Evolutionary conservation across 495 filamentous ascomycete genomes (phyloP), one percentile per base, ranked within the genome.

Genomic region (Penicillium roqueforti): DNA sequence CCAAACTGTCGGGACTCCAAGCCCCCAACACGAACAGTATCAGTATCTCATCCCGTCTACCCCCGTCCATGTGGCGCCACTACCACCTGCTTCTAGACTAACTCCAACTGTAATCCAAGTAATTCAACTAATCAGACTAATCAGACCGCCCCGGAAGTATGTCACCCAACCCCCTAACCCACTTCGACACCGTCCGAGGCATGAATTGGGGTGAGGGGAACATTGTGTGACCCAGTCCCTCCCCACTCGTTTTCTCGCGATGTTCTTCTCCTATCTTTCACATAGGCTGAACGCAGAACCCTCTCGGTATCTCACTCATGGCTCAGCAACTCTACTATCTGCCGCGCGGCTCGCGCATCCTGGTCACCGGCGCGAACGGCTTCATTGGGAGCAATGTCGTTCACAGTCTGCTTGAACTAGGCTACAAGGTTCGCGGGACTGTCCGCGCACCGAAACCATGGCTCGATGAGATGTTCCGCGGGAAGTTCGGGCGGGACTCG

Each of bases 301-400:
- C 18, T 13, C 32, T 29, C n/a, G 10, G 11, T 47, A 47, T 47
- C 19, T n/a, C n/a, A 22, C 10, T 4, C 28, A 32, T 34, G 28
- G n/a, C 44, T 31, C 19, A 47, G 4, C 28, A 32, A 29, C 18
- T 22, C 28, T 47, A 47, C 44, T 34, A 10, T 47, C 18, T 47
- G 22, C 46, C 46, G 3, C 32, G 14, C 1, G 62, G 60, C 22
- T 54, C 60, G 0, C 25, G 42, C 8, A 43, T 81, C 48, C 64
- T 81, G 25, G 51, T 81, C 10, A 80, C 77, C 19, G 78, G 78
- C 7, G 76, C 61, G 34, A 76, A 73, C 45, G 78, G 78, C 41
- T 80, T 67, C 52, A 63, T 82, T 34, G 79, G 67, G 25, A 60
- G 67, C 20, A 75, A 80, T 39, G 63, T 80, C 44, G 58, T 77